Base-by-base conservation (phyloP, 2,329 filamentous ascomycete genomes). In the Cladosporium halotolerans region DNA sequence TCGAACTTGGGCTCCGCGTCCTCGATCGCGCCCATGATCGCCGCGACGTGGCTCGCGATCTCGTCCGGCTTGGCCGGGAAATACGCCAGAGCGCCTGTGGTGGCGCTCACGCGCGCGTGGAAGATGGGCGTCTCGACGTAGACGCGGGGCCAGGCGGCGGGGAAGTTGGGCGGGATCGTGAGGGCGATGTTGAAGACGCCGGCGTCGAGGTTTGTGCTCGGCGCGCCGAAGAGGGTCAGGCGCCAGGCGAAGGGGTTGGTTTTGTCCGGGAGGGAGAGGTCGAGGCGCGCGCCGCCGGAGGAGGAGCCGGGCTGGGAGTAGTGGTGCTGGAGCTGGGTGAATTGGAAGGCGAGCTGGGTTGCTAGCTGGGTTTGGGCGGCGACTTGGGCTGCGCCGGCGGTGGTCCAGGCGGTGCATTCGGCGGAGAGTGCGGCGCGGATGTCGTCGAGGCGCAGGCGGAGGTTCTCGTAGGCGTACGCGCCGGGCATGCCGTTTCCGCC, bases 201-300 rank as follows among this genome's bases (percentile, higher is more conserved):
- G 13, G 91, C 92, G 62, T 97, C 92, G 2, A 97, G 80, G 61
- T 95, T 90, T 5, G 90, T 95, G 86, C 93, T 95, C 0, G 90
- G 89, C 52, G 85, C 82, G 23, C 93, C 93, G 66, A 96, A 95
- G 67, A 96, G 91, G 1, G 89, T 93, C 55, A 97, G 69, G 16
- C 79, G 71, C 93, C 93, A 97, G 16, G 92, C 78, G 65, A 96
- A 96, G 0, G 92, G 91, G 63, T 96, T 97, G 38, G 78, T 81
- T 9, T 55, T 40, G 58, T 93, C 78, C 31, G 87, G 84, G 6
- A 97, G 75, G 53, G 84, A 81, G 36, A 97, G 73, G 60, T 90
- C 85, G 54, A 96, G 78, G 0, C 88, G 85, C 28, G 83, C 77
- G 23, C 83, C 79, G 45, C 86, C 83, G 45, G 61, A 60, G 13